Evolutionary conservation across 345 rosid species (phyloP).

Genomic region (Tarenaya hassleriana): DNA sequence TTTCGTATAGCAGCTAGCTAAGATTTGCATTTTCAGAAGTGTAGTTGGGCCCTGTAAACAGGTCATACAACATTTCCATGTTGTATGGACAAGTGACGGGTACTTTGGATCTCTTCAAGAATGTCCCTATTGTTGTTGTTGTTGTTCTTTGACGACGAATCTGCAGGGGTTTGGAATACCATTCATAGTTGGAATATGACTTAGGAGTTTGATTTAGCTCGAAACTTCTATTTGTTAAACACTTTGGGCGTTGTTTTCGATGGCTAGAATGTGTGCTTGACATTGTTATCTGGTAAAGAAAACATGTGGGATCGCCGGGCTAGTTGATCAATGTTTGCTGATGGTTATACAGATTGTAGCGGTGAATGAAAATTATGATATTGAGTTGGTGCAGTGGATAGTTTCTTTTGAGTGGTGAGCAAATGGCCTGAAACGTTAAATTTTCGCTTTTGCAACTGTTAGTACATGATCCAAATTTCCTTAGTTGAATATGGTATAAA

Average conservation of each 20-base stretch:
- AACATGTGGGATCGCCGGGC: conserved; percentile 1
- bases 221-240: conserved; percentile 9
- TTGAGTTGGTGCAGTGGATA: conserved; percentile 6
- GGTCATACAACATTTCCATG: not conserved
- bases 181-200: conserved; percentile 4
- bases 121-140: no score
- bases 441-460: no score
- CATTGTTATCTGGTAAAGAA: not conserved
- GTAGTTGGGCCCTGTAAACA: not conserved
- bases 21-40: conserved; percentile 3
- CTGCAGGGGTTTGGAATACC: not conserved
- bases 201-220: conserved; percentile 11
- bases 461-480: no score
- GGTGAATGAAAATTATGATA: conserved; percentile 9
- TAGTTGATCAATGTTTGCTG: conserved; percentile 1
- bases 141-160: no score
- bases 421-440: no score
- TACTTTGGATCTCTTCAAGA: no score
- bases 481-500: no score
- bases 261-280: conserved; percentile 5
- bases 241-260: conserved; percentile 11
- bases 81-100: no score
- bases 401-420: conserved; percentile 3
- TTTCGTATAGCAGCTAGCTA: not conserved
- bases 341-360: conserved; percentile 1